Evolutionary conservation across 208 protist genomes (phyloP).

Genomic region (Acanthamoeba polyphaga): DNA sequence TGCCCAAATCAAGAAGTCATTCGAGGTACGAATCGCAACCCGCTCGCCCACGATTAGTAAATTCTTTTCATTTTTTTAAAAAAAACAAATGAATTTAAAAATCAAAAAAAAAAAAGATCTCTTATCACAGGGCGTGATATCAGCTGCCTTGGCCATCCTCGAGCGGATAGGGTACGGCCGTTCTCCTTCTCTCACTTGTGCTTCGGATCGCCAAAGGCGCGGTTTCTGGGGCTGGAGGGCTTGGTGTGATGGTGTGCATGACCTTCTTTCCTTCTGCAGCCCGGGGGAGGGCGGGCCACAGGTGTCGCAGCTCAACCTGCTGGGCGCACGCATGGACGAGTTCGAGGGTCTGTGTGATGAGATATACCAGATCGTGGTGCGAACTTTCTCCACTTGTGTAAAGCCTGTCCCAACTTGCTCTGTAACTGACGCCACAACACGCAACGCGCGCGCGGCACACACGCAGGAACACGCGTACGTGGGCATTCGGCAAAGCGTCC

Average conservation of each 20-base stretch:
- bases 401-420: too few species aligned
- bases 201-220: neutral
- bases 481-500: neutral
- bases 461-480: neutral
- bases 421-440: neutral
- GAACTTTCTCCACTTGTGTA: neutral
- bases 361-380: neutral
- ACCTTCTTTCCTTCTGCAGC: neutral
- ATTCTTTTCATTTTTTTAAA: too few species aligned
- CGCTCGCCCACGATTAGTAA: neutral
- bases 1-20: neutral
- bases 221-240: neutral
- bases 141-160: neutral
- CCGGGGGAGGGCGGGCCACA: neutral
- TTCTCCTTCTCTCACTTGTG: neutral
- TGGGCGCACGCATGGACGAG: conserved; percentile 22
- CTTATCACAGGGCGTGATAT: neutral
- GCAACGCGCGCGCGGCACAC: neutral
- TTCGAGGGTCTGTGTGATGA: conserved; percentile 8
- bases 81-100: neutral
- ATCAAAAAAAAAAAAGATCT: neutral
- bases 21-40: neutral
- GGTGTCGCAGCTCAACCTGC: neutral
- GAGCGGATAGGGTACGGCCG: neutral
- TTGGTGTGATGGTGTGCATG: neutral